A percentile compares a stretch with the other conserved stretches of the same genome.
Conservation (phyloP, 495 filamentous ascomycete genomes). For the Xylaria cubensis region DNA sequence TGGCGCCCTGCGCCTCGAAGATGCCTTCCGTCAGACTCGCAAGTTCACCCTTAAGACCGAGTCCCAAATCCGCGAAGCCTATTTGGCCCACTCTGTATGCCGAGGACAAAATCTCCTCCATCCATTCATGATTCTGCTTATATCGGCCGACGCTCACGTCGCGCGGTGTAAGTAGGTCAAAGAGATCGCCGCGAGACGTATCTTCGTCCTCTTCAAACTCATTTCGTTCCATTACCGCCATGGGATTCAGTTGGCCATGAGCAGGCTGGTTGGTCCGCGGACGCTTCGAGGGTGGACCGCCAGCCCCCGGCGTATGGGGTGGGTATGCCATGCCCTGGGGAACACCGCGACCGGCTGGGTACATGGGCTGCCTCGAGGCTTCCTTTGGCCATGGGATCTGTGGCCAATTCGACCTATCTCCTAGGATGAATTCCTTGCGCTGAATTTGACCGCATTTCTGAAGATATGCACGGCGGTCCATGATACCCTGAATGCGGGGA, state of each 20-base stretch:
- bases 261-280: constrained; percentile 42
- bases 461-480: constrained; percentile 70
- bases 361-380: constrained; percentile 52
- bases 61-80: constrained; percentile 81
- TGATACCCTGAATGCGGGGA: constrained; percentile 63
- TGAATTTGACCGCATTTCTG: constrained; percentile 80
- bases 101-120: constrained; percentile 94
- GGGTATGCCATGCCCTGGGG: constrained; percentile 60
- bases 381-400: constrained; percentile 72
- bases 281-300: constrained; percentile 57
- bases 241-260: constrained; percentile 35
- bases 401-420: constrained; percentile 88
- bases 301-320: constrained; percentile 47
- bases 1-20: constrained; percentile 62
- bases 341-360: constrained; percentile 47
- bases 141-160: constrained; percentile 87
- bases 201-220: constrained; percentile 91
- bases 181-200: constrained; percentile 79
- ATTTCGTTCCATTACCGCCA: constrained; percentile 38
- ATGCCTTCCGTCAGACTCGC: constrained; percentile 81
- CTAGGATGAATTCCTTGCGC: constrained; percentile 92
- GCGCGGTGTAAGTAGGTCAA: constrained; percentile 85
- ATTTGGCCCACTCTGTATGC: constrained; percentile 84
- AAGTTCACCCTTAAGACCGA: constrained; percentile 87
- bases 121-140: constrained; percentile 96